Base-by-base conservation (phyloP, 257 asterid species). In the Craterostigma plantagineum region DNA sequence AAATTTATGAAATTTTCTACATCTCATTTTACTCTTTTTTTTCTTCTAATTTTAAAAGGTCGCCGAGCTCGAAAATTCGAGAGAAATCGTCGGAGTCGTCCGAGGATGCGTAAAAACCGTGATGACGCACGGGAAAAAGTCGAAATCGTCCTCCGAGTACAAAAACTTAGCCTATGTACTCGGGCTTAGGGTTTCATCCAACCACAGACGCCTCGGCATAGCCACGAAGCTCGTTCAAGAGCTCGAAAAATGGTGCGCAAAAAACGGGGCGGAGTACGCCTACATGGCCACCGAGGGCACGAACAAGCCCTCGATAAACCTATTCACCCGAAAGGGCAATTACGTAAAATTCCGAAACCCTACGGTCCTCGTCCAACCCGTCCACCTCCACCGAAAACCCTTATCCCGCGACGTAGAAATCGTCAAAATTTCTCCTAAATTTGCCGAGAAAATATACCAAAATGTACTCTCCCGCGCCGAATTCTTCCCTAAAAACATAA, bases 161-260 rank as follows among this genome's bases (percentile, higher is more conserved):
- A 12, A 7, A 10, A 71, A 73, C 39, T 62, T 83, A 64, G 92
- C 86, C 35, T 83, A 75, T 50, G 58, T 83, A 55, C 68, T 76
- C 13, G 93, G 95, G 13, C 71, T 83, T 1, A 68, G 95, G 65
- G 93, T 83, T 54, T 79, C 92, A 18, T 57, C 81, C 55, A 49
- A 75, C 7, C 86, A 76, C 60, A 83, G 95, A 80, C 55, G 83
- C 57, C 73, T 79, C 10, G 95, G 95, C n/a, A 73, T 79, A 43
- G 95, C 81, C 3, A 63, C 73, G 37, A 79, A 67, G 55, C 79
- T 83, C 0, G 75, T 83, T 17, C 67, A 64, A 50, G 56, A 73
- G 60, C 37, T 79, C 35, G 95, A 83, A 54, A 50, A 46, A 0
- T 76, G 92, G 91, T 53, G 82, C 52, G 52, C 11, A 42, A 14